These are phyloP conservation scores for Gentiana dahurica DNA, from an alignment of 257 asterid genomes.

Conservation along the genomic window DNA sequence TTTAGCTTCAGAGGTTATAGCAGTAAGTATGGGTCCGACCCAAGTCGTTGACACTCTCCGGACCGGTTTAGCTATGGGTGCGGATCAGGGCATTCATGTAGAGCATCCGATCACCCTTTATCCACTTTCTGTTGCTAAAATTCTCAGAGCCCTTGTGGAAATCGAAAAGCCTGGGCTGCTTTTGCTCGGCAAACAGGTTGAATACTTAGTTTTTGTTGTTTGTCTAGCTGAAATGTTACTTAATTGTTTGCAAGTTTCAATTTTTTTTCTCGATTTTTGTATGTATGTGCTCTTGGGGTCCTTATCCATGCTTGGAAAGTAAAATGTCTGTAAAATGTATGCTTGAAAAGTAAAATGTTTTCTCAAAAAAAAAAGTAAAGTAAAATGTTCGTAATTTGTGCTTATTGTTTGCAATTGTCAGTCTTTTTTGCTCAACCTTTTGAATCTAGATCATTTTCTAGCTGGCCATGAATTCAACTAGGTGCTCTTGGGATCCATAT, in stretches of 20 bases:
- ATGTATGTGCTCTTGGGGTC: too few relatives aligned
- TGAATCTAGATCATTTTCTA: too few relatives aligned
- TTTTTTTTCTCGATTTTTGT: not conserved
- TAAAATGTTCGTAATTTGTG: too few relatives aligned
- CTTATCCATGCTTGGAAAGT: too few relatives aligned
- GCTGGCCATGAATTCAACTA: too few relatives aligned
- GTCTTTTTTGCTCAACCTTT: too few relatives aligned
- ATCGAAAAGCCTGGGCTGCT: constrained; percentile 75
- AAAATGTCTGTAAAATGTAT: too few relatives aligned
- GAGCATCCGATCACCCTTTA: constrained; percentile 49
- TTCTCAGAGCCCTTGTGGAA: constrained; percentile 74
- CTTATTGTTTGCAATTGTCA: too few relatives aligned
- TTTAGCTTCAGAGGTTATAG: constrained; percentile 83
- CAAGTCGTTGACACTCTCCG: constrained; percentile 77
- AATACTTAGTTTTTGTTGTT: not conserved
- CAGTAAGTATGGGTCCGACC: constrained; percentile 71
- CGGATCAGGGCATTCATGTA: constrained; percentile 90
- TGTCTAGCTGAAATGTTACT: not conserved
- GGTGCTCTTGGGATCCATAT: too few relatives aligned
- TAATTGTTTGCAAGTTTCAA: not conserved
- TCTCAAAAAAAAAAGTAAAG: too few relatives aligned
- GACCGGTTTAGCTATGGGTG: constrained; percentile 99
- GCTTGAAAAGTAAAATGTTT: too few relatives aligned
- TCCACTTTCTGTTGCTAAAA: constrained; percentile 84
- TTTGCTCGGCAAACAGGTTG: constrained; percentile 89